Conservation (phyloP, 495 filamentous ascomycete species). For the Haplographium delicatum region DNA sequence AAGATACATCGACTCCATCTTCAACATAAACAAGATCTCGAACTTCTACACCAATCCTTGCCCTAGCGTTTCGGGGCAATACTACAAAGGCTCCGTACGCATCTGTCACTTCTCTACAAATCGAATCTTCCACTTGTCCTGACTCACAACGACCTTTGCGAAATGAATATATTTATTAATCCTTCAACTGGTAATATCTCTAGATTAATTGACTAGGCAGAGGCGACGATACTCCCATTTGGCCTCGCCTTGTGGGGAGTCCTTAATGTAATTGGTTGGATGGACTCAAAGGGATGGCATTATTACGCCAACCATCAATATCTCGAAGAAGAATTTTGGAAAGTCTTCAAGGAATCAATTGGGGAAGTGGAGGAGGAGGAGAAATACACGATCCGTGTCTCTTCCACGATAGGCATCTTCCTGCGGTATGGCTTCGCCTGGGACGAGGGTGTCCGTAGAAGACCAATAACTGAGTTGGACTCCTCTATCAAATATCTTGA, state of each 20-base stretch:
- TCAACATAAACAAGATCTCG: no score
- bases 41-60: background rate
- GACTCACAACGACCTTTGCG: constrained; percentile 33
- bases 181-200: constrained; percentile 31
- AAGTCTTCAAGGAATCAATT: no score
- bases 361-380: no score
- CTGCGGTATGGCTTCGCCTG: no score
- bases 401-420: no score
- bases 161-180: constrained; percentile 35
- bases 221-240: constrained; percentile 35
- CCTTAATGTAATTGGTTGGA: constrained; percentile 26
- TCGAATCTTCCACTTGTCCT: constrained; percentile 27
- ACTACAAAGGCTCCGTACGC: background rate
- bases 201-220: constrained; percentile 37
- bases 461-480: no score
- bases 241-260: constrained; percentile 34
- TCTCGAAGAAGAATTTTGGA: no score
- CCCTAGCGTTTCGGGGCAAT: background rate
- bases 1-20: no score
- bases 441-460: no score
- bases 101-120: background rate
- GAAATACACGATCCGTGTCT: no score
- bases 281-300: constrained; percentile 4
- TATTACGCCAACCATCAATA: no score
- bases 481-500: no score